Evolutionary conservation across 345 rosid species (phyloP).

Genomic region (Sisymbrium altissimum): DNA sequence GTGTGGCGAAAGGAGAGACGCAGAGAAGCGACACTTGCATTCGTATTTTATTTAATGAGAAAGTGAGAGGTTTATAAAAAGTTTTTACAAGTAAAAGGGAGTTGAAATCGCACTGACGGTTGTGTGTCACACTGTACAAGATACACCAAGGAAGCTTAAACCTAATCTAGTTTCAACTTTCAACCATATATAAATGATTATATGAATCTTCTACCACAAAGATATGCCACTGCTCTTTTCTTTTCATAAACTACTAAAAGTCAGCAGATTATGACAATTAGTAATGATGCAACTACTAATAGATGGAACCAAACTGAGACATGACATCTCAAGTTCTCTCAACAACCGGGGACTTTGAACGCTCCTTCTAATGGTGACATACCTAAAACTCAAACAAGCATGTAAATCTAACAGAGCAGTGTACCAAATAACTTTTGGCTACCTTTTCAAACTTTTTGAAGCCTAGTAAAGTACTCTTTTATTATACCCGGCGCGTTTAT

Average conservation of each 20-base stretch:
- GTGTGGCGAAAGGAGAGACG: too few relatives aligned
- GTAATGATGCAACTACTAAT: not conserved
- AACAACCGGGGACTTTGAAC: not conserved
- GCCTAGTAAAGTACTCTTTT: too few relatives aligned
- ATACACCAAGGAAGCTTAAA: not conserved
- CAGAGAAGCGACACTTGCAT: constrained; percentile 2
- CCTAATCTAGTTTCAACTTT: not conserved
- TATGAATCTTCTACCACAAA: not conserved
- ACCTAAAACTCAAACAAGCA: not conserved
- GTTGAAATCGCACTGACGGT: not conserved
- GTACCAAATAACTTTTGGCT: too few relatives aligned
- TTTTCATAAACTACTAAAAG: not conserved
- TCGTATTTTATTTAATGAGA: not conserved
- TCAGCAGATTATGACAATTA: not conserved
- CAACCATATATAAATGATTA: not conserved
- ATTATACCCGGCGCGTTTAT: too few relatives aligned
- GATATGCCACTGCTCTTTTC: not conserved
- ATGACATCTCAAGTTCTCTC: not conserved
- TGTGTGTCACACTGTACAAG: not conserved
- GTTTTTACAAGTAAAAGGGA: too few relatives aligned
- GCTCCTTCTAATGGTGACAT: not conserved
- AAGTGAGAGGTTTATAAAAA: too few relatives aligned
- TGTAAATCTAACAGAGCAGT: too few relatives aligned
- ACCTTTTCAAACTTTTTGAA: too few relatives aligned
- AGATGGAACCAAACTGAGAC: not conserved